Evolutionary conservation across 2,329 filamentous ascomycete genomes (phyloP).

Genomic region (Talaromyces sp.): DNA sequence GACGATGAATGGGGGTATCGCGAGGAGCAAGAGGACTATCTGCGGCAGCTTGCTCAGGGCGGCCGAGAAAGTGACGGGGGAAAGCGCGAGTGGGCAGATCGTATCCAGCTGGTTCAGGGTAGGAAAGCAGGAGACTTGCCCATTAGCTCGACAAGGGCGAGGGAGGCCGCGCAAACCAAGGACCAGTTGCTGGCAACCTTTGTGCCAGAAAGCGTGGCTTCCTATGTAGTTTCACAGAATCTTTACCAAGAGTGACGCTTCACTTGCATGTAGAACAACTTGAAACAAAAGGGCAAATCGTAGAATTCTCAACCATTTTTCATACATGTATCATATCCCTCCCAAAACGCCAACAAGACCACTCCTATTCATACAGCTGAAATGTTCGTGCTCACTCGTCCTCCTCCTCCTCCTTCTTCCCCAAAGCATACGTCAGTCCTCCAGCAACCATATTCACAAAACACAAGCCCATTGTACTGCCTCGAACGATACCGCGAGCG

Average conservation of each 20-base stretch:
- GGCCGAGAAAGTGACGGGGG: slow-evolving; percentile 31
- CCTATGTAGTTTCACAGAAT: slow-evolving; percentile 26
- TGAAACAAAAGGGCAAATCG: not conserved
- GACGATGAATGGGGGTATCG: slow-evolving; percentile 34
- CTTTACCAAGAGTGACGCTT: slow-evolving; percentile 21
- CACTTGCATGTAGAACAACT: not conserved
- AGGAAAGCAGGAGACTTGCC: slow-evolving; percentile 27
- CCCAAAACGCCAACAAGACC: slow-evolving; percentile 1
- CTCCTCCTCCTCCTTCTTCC: slow-evolving; percentile 31
- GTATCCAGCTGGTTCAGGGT: slow-evolving; percentile 37
- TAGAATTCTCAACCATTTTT: not conserved
- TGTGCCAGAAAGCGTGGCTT: slow-evolving; percentile 28
- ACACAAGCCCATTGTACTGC: slow-evolving; percentile 41
- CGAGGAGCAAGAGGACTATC: slow-evolving; percentile 35
- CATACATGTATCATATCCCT: not conserved
- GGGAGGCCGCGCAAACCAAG: slow-evolving; percentile 28
- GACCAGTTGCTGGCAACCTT: slow-evolving; percentile 31
- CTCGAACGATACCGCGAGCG: slow-evolving; percentile 40
- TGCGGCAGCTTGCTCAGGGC: slow-evolving; percentile 33
- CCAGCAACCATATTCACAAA: slow-evolving; percentile 42
- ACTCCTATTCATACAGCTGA: not conserved
- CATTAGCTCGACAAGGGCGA: slow-evolving; percentile 40
- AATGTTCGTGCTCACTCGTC: not conserved
- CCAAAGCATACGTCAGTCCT: slow-evolving; percentile 42
- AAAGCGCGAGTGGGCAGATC: slow-evolving; percentile 37